Percentiles rank a stretch among this genome's conserved stretches.
Evolutionary conservation across 2,329 filamentous ascomycete species (phyloP).

Genomic region (Scedosporium apiospermum): DNA sequence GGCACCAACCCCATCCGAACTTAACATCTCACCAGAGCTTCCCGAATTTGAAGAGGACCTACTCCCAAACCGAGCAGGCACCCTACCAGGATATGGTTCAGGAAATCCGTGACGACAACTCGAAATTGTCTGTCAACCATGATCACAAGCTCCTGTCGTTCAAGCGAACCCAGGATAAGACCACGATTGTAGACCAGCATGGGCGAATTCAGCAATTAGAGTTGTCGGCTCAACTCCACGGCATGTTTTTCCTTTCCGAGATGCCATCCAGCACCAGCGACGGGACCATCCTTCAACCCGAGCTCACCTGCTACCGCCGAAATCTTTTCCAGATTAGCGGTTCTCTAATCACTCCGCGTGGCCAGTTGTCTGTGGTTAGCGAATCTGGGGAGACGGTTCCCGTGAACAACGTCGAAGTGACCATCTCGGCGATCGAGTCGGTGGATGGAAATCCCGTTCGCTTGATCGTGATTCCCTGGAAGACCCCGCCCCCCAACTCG

Average conservation of each 20-base stretch:
- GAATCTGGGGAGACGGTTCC: constrained; percentile 78
- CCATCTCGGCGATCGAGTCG: constrained; percentile 87
- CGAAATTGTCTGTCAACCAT: constrained; percentile 47
- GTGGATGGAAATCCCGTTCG: constrained; percentile 88
- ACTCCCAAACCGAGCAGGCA: constrained; percentile 44
- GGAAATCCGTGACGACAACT: constrained; percentile 48
- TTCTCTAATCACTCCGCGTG: constrained; percentile 70
- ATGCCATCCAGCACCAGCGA: constrained; percentile 57
- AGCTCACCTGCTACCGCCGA: constrained; percentile 89
- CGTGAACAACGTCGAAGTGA: constrained; percentile 74
- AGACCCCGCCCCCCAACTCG: constrained; percentile 77
- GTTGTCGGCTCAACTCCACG: constrained; percentile 65
- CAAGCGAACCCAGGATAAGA: constrained; percentile 47
- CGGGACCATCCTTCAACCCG: constrained; percentile 54
- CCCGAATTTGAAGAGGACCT: constrained; percentile 47
- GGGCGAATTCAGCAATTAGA: constrained; percentile 53
- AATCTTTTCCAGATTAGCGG: constrained; percentile 96
- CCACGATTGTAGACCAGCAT: constrained; percentile 50
- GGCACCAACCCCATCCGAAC: constrained; percentile 35
- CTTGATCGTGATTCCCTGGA: constrained; percentile 96
- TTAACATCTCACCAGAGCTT: constrained; percentile 42
- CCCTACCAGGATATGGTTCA: constrained; percentile 53
- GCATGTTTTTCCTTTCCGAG: constrained; percentile 84
- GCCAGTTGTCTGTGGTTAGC: constrained; percentile 69
- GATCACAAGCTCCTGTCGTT: constrained; percentile 54